These are phyloP conservation scores for Russula virescens DNA, from an alignment of 768 basidiomycete genomes.

Conservation along the genomic window DNA sequence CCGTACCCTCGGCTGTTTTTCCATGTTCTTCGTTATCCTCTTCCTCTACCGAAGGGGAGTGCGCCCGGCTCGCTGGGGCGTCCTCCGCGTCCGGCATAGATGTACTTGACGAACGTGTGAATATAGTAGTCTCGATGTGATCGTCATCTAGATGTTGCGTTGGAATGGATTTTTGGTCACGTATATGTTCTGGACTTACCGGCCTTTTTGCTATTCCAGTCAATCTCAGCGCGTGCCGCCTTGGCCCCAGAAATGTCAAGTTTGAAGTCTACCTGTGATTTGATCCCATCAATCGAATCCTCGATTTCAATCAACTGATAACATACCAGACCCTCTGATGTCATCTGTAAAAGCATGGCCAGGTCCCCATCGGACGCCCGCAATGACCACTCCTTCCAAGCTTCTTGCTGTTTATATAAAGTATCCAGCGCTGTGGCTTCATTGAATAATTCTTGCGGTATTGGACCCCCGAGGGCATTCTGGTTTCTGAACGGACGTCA, in stretches of 20 bases:
- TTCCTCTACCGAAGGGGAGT: not conserved
- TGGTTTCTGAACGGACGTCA: slow-evolving; percentile 46
- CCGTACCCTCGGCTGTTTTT: slow-evolving; percentile 35
- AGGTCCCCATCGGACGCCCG: slow-evolving; percentile 76
- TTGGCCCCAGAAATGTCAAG: slow-evolving; percentile 61
- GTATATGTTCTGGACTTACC: slow-evolving; percentile 40
- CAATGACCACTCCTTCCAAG: slow-evolving; percentile 74
- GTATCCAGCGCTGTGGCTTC: slow-evolving; percentile 66
- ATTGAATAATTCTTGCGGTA: slow-evolving; percentile 59
- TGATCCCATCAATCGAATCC: not conserved
- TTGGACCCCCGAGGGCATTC: slow-evolving; percentile 56
- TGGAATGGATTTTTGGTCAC: not conserved
- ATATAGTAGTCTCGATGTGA: slow-evolving; percentile 68
- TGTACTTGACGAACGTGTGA: slow-evolving; percentile 35
- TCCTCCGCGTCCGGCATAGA: slow-evolving; percentile 6
- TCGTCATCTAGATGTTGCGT: slow-evolving; percentile 58
- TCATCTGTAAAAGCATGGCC: slow-evolving; percentile 69
- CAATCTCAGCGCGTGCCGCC: slow-evolving; percentile 48
- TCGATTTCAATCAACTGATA: not conserved
- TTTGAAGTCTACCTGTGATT: slow-evolving; percentile 58
- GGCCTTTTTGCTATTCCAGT: slow-evolving; percentile 89
- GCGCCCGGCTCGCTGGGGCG: not conserved
- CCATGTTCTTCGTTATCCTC: slow-evolving; percentile 36
- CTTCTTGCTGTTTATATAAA: slow-evolving; percentile 41
- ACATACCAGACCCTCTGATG: slow-evolving; percentile 71